A percentile compares a stretch with the other conserved stretches of the same genome.
These are phyloP conservation scores for Oemleria cerasiformis DNA, from an alignment of 306 rosid genomes.

Conservation along the genomic window DNA sequence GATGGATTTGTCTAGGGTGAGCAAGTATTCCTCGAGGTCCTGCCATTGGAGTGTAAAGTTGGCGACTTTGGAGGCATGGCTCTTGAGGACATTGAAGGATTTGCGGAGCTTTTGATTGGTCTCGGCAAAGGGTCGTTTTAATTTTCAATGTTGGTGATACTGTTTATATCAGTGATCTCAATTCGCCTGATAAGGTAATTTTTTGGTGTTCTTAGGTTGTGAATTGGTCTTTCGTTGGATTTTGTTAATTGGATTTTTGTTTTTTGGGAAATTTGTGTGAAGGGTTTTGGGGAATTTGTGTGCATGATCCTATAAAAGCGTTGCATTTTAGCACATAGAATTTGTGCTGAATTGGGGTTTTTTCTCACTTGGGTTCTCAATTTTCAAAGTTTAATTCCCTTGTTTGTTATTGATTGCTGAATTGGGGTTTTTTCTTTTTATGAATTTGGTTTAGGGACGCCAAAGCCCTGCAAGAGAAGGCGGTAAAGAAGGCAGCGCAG, in stretches of 20 bases:
- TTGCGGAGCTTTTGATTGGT: conserved; percentile 32
- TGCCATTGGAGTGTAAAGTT: conserved; percentile 45
- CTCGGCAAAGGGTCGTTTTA: conserved; percentile 81
- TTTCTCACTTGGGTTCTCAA: no score
- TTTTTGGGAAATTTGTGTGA: conserved; percentile 12
- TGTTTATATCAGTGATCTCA: conserved; percentile 83
- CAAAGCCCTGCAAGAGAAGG: no score
- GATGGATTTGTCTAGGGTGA: conserved; percentile 26
- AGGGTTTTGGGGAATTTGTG: background rate
- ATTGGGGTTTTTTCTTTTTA: no score
- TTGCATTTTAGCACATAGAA: conserved; percentile 91
- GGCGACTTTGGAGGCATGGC: conserved; percentile 42
- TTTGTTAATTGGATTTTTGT: conserved; percentile 28
- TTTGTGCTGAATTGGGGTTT: no score
- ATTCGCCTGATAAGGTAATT: conserved; percentile 89
- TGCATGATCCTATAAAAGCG: conserved; percentile 92
- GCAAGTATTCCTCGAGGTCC: conserved; percentile 38
- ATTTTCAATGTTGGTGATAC: conserved; percentile 94
- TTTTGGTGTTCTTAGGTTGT: background rate
- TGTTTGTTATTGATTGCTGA: no score
- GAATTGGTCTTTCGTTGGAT: conserved; percentile 17
- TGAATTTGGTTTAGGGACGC: no score
- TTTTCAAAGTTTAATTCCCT: no score
- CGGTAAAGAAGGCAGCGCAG: no score
- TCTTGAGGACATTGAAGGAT: conserved; percentile 39